These are phyloP conservation scores for Auricularia heimuer DNA, from an alignment of 768 basidiomycete genomes.

Conservation along the genomic window DNA sequence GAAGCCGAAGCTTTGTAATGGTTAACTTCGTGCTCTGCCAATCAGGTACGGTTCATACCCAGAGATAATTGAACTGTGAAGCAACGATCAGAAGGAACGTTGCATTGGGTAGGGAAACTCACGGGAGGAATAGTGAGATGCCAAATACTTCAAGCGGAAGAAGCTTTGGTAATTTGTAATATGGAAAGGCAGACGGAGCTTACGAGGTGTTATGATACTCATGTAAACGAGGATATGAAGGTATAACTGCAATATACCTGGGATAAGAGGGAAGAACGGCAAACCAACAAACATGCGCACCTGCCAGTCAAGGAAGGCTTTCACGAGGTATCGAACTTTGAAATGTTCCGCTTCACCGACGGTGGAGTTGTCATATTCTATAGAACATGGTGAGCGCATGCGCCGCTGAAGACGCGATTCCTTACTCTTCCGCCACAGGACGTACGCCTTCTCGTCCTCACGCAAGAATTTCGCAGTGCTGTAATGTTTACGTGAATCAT, in stretches of 20 bases:
- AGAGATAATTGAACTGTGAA: slow-evolving; percentile 47
- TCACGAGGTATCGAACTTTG: slow-evolving; percentile 40
- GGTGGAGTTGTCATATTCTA: slow-evolving; percentile 47
- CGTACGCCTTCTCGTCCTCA: slow-evolving; percentile 45
- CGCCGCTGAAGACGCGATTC: neutral
- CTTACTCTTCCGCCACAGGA: slow-evolving; percentile 48
- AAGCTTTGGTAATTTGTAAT: neutral
- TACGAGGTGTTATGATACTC: slow-evolving; percentile 49
- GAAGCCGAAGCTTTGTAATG: slow-evolving; percentile 5
- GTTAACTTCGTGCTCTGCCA: neutral
- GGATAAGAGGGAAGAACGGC: slow-evolving; percentile 43
- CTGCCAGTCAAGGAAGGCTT: slow-evolving; percentile 57
- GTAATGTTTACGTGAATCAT: slow-evolving; percentile 32
- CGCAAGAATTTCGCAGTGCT: slow-evolving; percentile 50
- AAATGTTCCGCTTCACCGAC: slow-evolving; percentile 56
- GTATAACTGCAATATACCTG: slow-evolving; percentile 28
- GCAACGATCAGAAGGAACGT: neutral
- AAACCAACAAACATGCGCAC: slow-evolving; percentile 16
- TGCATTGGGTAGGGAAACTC: slow-evolving; percentile 21
- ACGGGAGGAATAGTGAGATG: slow-evolving; percentile 64
- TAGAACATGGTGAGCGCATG: neutral
- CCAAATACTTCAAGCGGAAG: slow-evolving; percentile 43
- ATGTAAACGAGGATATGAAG: slow-evolving; percentile 49
- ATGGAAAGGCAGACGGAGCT: slow-evolving; percentile 19
- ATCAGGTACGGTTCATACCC: slow-evolving; percentile 22